Conservation (phyloP, 1,284 basidiomycete genomes). For the Volvariella surrecta region DNA sequence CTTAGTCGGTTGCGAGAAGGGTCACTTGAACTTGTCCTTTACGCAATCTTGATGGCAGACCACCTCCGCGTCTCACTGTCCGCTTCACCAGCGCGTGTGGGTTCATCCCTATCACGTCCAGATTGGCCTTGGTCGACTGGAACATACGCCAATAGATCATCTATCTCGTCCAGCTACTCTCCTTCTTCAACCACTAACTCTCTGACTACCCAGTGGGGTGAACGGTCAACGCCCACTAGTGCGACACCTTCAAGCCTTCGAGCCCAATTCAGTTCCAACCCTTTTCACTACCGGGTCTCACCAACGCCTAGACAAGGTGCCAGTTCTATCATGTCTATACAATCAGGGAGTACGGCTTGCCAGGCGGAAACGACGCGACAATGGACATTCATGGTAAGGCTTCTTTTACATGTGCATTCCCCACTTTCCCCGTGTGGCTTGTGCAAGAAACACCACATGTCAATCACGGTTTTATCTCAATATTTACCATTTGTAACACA, state of each 20-base stretch:
- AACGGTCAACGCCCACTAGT: slow-evolving; percentile 7
- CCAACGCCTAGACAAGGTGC: slow-evolving; percentile 10
- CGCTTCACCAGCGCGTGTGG: slow-evolving; percentile 37
- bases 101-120: slow-evolving; percentile 34
- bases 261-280: slow-evolving; percentile 6
- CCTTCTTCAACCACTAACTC: slow-evolving; percentile 10
- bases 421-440: not conserved
- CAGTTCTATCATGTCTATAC: slow-evolving; percentile 13
- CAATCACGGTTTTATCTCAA: not conserved
- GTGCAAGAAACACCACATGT: not conserved
- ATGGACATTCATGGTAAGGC: slow-evolving; percentile 51
- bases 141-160: slow-evolving; percentile 21
- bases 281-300: slow-evolving; percentile 9
- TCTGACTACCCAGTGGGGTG: slow-evolving; percentile 7
- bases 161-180: slow-evolving; percentile 21
- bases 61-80: slow-evolving; percentile 31
- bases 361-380: slow-evolving; percentile 42
- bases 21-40: too few relatives aligned
- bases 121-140: slow-evolving; percentile 49
- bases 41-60: slow-evolving; percentile 30
- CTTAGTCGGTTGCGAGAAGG: too few relatives aligned
- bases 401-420: not conserved
- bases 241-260: slow-evolving; percentile 6
- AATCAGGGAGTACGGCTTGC: slow-evolving; percentile 15
- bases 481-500: slow-evolving; percentile 1